phyloP scores from a whole-genome alignment of 768 basidiomycete genomes.

The Sporobolomyces roseus region DNA sequence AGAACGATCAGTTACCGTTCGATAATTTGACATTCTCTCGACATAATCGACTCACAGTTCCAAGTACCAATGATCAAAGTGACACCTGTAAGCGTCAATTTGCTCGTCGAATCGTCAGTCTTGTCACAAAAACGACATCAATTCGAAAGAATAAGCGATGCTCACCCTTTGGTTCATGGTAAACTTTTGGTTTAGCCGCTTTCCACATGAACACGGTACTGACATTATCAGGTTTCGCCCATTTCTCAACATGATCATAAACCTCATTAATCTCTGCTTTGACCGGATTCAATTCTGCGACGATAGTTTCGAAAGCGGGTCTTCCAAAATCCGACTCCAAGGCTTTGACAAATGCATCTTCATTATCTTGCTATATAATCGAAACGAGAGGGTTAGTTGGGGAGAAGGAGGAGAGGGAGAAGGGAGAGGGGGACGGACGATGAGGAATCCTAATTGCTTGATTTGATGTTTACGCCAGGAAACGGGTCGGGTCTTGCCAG shows the following conservation, averaged over 20 bases:
- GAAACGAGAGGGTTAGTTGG: background rate
- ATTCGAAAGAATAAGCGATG: background rate
- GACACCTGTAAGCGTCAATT: conserved; percentile 20
- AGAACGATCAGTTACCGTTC: background rate
- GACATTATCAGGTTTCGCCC: conserved; percentile 65
- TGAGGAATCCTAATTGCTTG: conserved; percentile 57
- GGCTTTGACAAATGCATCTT: conserved; percentile 59
- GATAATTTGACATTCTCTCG: background rate
- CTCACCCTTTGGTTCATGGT: conserved; percentile 64
- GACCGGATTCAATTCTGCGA: conserved; percentile 61
- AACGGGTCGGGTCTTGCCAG: conserved; percentile 65
- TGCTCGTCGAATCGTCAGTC: background rate
- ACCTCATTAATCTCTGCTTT: conserved; percentile 58
- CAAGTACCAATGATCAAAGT: conserved; percentile 46
- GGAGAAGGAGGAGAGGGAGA: background rate
- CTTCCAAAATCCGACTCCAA: conserved; percentile 63
- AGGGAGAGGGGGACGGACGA: conserved; percentile 19
- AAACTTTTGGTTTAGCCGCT: conserved; percentile 61
- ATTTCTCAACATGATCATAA: conserved; percentile 65
- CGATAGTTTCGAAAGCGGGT: conserved; percentile 59
- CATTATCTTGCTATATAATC: conserved; percentile 59
- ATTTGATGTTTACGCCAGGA: conserved; percentile 71
- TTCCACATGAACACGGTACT: conserved; percentile 59
- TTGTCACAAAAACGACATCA: background rate
- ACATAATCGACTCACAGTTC: conserved; percentile 38